phyloP scores from a whole-genome alignment of 2,329 filamentous ascomycete species.

The Penicillium concentricum region DNA sequence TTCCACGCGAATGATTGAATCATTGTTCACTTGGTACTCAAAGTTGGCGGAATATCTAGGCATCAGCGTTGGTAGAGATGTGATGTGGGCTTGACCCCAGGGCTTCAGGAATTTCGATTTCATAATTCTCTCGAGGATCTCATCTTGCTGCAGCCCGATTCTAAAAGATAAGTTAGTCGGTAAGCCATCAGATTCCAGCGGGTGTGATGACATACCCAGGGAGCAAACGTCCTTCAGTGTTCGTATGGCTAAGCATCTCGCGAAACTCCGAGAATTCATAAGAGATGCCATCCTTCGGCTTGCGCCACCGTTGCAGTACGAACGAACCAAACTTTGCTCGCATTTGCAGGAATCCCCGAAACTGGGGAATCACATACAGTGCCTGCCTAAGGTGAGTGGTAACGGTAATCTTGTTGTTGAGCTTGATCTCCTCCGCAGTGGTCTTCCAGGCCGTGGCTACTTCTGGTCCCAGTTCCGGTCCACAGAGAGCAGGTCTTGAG shows the following conservation, averaged over 20 bases:
- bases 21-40: constrained; percentile 35
- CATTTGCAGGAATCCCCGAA: constrained; percentile 41
- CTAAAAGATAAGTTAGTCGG: constrained; percentile 14
- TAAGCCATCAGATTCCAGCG: background rate
- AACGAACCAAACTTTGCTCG: constrained; percentile 45
- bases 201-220: constrained; percentile 32
- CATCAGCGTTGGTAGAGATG: constrained; percentile 25
- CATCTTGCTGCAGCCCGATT: constrained; percentile 23
- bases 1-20: constrained; percentile 39
- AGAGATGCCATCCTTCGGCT: constrained; percentile 29
- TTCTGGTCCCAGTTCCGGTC: background rate
- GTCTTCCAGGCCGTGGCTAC: background rate
- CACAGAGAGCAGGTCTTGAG: constrained; percentile 24
- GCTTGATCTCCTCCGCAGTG: background rate
- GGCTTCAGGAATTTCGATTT: constrained; percentile 31
- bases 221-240: constrained; percentile 38
- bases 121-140: constrained; percentile 32
- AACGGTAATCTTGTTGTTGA: constrained; percentile 1
- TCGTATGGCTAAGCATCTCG: constrained; percentile 39
- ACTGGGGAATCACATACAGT: constrained; percentile 18
- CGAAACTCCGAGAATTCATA: constrained; percentile 39
- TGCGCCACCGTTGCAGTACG: constrained; percentile 37
- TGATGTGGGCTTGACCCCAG: constrained; percentile 16
- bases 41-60: constrained; percentile 42
- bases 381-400: constrained; percentile 16